phyloP scores from a whole-genome alignment of 441 rosid genomes.

The Mallotus japonicus region DNA sequence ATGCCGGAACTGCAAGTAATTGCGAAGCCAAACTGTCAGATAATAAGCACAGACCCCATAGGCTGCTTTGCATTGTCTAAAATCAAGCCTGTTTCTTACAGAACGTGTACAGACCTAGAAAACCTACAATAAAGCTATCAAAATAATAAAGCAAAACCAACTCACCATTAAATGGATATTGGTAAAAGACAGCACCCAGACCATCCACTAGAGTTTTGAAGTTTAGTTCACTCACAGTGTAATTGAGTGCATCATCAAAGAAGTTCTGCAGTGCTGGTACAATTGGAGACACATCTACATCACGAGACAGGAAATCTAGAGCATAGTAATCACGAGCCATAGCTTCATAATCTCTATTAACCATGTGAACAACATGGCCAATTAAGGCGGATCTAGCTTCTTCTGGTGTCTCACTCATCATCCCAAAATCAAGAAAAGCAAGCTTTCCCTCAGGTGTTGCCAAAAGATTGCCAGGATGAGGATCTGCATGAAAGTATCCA shows the following conservation, averaged over 20 bases:
- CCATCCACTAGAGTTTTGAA: slow-evolving; percentile 94
- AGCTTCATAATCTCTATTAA: slow-evolving; percentile 96
- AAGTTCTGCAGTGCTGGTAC: slow-evolving; percentile 86
- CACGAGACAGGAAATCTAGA: slow-evolving; percentile 75
- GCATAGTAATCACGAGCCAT: slow-evolving; percentile 97
- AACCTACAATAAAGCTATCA: not conserved
- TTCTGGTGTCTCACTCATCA: slow-evolving; percentile 99
- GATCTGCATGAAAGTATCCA: slow-evolving; percentile 96
- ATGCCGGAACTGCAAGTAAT: slow-evolving; percentile 78
- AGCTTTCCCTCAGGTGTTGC: slow-evolving; percentile 97
- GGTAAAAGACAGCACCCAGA: slow-evolving; percentile 84
- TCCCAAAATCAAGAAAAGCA: slow-evolving; percentile 95
- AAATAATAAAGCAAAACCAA: slow-evolving; percentile 7
- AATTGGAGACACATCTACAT: slow-evolving; percentile 90
- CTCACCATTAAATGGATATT: slow-evolving; percentile 84
- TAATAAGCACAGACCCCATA: slow-evolving; percentile 1
- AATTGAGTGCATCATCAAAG: slow-evolving; percentile 89
- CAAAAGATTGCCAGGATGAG: slow-evolving; percentile 97
- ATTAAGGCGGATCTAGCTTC: slow-evolving; percentile 91
- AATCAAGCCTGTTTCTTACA: not conserved
- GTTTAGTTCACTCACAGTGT: slow-evolving; percentile 91
- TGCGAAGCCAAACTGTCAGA: slow-evolving; percentile 25
- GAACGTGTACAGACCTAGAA: slow-evolving; percentile 2
- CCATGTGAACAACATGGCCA: slow-evolving; percentile 96
- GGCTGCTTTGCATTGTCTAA: not conserved